phyloP scores from a whole-genome alignment of 2,329 filamentous ascomycete species.

The Diaporthe nobilis region DNA sequence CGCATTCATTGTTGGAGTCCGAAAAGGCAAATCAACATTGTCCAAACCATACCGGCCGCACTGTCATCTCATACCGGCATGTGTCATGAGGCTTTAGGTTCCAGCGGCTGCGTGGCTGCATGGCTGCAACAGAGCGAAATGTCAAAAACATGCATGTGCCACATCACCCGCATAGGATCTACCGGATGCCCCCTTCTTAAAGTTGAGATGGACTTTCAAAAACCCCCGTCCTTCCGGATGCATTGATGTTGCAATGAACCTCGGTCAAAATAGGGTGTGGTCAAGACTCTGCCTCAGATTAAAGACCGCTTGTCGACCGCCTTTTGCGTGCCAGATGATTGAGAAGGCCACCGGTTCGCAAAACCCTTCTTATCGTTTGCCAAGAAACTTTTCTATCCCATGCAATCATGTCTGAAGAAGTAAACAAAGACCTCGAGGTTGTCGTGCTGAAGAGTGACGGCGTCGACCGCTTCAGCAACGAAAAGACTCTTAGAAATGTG shows the following conservation, averaged over 20 bases:
- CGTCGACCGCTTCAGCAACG: background rate
- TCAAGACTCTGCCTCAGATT: background rate
- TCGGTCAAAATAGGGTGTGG: background rate
- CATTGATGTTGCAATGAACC: background rate
- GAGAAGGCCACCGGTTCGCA: background rate
- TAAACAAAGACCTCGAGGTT: background rate
- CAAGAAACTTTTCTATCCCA: background rate
- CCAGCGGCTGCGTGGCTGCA: background rate
- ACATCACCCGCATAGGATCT: conserved; percentile 23
- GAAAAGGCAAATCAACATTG: conserved; percentile 6
- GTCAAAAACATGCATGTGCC: conserved; percentile 1
- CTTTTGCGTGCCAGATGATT: background rate
- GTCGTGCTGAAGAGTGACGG: background rate
- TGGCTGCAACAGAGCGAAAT: background rate
- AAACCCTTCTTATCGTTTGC: background rate
- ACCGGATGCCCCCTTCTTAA: background rate
- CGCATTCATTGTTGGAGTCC: background rate
- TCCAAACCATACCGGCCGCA: conserved; percentile 29
- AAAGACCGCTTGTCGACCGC: background rate
- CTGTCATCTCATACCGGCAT: background rate
- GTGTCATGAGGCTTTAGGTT: conserved; percentile 7
- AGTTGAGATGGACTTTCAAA: background rate
- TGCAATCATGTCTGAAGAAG: background rate
- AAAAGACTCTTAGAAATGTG: background rate
- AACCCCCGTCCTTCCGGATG: background rate